These are phyloP conservation scores for Peronospora farinosa DNA, from an alignment of 352 stramenopile genomes.

Conservation along the genomic window DNA sequence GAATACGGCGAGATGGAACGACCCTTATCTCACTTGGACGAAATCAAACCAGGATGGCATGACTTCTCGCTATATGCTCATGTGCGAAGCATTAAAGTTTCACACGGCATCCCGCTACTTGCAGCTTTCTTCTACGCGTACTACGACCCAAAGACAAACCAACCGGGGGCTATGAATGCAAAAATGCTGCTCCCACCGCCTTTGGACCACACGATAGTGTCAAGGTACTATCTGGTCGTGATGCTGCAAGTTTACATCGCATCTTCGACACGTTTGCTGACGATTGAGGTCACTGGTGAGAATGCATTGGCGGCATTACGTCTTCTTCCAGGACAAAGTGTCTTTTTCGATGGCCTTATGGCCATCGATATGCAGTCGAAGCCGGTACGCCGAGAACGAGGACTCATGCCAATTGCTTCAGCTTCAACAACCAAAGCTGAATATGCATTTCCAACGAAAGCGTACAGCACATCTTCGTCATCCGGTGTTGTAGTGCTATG, in stretches of 20 bases:
- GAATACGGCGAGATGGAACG: slow-evolving; percentile 14
- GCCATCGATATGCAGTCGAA: slow-evolving; percentile 38
- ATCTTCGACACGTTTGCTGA: slow-evolving; percentile 30
- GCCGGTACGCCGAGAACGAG: slow-evolving; percentile 17
- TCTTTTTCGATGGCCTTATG: slow-evolving; percentile 50
- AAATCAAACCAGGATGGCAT: slow-evolving; percentile 31
- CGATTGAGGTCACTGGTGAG: slow-evolving; percentile 45
- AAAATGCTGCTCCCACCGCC: slow-evolving; percentile 14
- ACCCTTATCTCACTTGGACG: slow-evolving; percentile 21
- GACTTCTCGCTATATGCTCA: slow-evolving; percentile 55
- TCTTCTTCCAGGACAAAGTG: slow-evolving; percentile 40
- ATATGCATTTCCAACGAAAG: slow-evolving; percentile 38
- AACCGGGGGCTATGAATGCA: slow-evolving; percentile 4
- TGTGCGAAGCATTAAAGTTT: slow-evolving; percentile 45
- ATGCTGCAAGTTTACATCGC: slow-evolving; percentile 53
- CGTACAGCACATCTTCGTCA: slow-evolving; percentile 7
- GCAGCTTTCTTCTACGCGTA: slow-evolving; percentile 65
- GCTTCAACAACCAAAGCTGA: slow-evolving; percentile 6
- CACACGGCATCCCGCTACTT: slow-evolving; percentile 54
- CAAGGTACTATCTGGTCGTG: slow-evolving; percentile 58
- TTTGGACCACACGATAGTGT: slow-evolving; percentile 47
- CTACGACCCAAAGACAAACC: slow-evolving; percentile 56
- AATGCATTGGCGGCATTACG: slow-evolving; percentile 41
- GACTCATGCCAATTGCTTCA: slow-evolving; percentile 5
- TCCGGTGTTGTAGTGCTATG: slow-evolving; percentile 41